Evolutionary conservation across 1,139 yeast species (phyloP).

Genomic region (Hansenula lynferdii): DNA sequence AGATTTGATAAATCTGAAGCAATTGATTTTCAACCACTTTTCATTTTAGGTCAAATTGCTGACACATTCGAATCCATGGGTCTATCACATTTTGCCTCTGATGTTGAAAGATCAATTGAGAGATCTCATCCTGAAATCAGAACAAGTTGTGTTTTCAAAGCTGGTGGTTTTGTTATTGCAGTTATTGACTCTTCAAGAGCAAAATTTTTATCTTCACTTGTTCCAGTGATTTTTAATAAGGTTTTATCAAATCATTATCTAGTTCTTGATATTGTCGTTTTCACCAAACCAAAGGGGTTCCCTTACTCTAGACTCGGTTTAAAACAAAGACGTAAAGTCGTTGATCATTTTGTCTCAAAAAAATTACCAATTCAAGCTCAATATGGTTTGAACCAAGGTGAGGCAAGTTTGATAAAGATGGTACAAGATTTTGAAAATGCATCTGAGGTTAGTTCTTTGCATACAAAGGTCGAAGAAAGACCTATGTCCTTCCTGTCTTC

Average conservation of each 20-base stretch:
- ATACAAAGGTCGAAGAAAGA: not conserved
- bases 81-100: conserved; percentile 83
- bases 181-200: conserved; percentile 62
- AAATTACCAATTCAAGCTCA: conserved; percentile 34
- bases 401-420: conserved; percentile 50
- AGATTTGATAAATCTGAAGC: conserved; percentile 39
- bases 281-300: conserved; percentile 59
- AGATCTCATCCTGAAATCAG: conserved; percentile 55
- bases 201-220: conserved; percentile 59
- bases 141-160: conserved; percentile 67
- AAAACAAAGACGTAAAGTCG: conserved; percentile 68
- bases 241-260: conserved; percentile 80
- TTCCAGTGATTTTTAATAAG: conserved; percentile 77
- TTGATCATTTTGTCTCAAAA: conserved; percentile 48
- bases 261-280: conserved; percentile 81
- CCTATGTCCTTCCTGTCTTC: not conserved
- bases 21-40: conserved; percentile 71
- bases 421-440: conserved; percentile 42
- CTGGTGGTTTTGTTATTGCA: conserved; percentile 77
- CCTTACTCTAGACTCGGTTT: conserved; percentile 71
- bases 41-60: conserved; percentile 78
- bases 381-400: conserved; percentile 61
- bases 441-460: conserved; percentile 2
- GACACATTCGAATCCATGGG: conserved; percentile 93
- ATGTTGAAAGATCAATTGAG: conserved; percentile 75